Evolutionary conservation across 2,329 filamentous ascomycete species (phyloP), one percentile per base, ranked within the genome.

Genomic region (Fusarium illudens): DNA sequence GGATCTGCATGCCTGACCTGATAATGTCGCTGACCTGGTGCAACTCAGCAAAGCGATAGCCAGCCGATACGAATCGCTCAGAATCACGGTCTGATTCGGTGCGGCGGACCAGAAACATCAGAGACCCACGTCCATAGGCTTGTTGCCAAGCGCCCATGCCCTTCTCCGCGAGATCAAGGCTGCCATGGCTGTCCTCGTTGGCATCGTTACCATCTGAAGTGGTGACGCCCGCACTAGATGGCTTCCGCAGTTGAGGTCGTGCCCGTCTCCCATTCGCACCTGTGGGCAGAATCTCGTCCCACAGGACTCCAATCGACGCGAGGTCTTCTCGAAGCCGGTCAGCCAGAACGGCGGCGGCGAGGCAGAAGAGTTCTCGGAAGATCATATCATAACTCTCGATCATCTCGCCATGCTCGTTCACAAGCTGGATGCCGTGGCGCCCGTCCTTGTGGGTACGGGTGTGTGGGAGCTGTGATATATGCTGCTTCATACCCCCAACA

Each of bases 331-430:
- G 87, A 65, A 94, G 82, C 54, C 87, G 86, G 12, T 86, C 83
- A 1, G 93, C 91, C 8, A 97, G 85, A n/a, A 89, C 87, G 6
- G 89, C 84, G 1, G 93, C 93, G 3, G 93, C 91, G 10, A 93
- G 84, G 73, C 92, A 96, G 77, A 96, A 97, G 10, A 94, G 84
- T 75, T 96, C 92, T 22, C 92, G 89, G 76, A 97, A 94, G 2
- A 94, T 84, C 15, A 90, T 81, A 32, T 92, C 90, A 76, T 95
- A 95, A 62, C 92, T 86, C 11, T 88, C 83, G 54, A 91, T 86
- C 12, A 87, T 81, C 20, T 87, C 84, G 1, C 86, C 82, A 66
- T 89, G 79, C 56, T 84, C 86, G 72, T 79, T 83, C 32, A 83
- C 81, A 48, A 86, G 83, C 68, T 81, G 82, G 67, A 83, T 80